Evolutionary conservation across 2,329 filamentous ascomycete genomes (phyloP).

Genomic region (Xylariaceae sp.): DNA sequence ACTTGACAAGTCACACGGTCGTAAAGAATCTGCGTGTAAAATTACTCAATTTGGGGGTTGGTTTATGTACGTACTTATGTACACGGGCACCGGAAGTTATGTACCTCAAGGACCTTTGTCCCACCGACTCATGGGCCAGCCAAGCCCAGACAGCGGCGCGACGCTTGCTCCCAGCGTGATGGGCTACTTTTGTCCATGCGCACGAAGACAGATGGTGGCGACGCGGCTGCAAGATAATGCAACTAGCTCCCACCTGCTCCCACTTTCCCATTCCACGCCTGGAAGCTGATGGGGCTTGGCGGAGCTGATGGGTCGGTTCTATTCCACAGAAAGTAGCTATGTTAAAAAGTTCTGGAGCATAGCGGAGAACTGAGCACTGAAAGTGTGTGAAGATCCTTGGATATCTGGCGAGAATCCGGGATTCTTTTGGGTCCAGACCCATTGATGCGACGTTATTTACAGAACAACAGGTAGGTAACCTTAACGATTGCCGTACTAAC

Average conservation of each 20-base stretch:
- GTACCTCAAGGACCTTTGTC: no score
- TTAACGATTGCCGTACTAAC: no score
- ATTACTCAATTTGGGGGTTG: neutral
- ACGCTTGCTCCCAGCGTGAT: no score
- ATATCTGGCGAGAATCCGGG: neutral
- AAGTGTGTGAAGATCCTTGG: neutral
- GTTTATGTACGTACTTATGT: no score
- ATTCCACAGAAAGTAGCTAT: no score
- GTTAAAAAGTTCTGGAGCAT: slow-evolving; percentile 6
- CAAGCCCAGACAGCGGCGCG: no score
- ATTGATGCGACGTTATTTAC: neutral
- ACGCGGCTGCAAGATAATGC: slow-evolving; percentile 10
- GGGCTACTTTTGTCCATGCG: no score
- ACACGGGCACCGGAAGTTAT: no score
- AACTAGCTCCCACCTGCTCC: no score
- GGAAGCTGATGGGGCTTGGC: slow-evolving; percentile 4
- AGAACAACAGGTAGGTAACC: neutral
- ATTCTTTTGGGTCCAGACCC: slow-evolving; percentile 12
- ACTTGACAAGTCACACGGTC: neutral
- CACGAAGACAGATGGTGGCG: slow-evolving; percentile 7
- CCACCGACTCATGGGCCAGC: no score
- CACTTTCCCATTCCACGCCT: no score
- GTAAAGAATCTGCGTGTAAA: neutral
- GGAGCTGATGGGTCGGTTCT: no score
- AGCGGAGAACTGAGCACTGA: slow-evolving; percentile 5